phyloP scores from a whole-genome alignment of 2,329 filamentous ascomycete species.

The Hypoxylon sp. region DNA sequence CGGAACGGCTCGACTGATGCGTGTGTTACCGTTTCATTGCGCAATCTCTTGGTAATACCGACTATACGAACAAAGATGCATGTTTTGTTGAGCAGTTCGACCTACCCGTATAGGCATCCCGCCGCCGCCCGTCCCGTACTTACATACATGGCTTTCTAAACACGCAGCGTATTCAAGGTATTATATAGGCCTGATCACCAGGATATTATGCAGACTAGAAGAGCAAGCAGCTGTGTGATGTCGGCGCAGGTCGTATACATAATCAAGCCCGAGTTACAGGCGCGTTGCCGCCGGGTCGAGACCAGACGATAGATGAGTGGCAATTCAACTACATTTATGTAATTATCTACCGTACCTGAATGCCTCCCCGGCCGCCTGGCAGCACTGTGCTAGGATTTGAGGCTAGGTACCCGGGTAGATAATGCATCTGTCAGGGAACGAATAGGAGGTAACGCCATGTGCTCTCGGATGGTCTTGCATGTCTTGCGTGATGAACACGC shows the following conservation, averaged over 20 bases:
- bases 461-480: neutral
- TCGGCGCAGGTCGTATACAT: constrained; percentile 14
- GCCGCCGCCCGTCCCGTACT: neutral
- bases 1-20: constrained; percentile 8
- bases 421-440: neutral
- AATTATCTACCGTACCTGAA: too few species aligned
- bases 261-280: constrained; percentile 3
- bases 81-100: constrained; percentile 13
- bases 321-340: neutral
- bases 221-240: constrained; percentile 12
- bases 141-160: neutral
- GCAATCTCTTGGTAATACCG: too few species aligned
- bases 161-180: neutral
- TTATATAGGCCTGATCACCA: neutral
- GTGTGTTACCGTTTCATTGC: neutral
- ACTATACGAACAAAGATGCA: too few species aligned
- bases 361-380: too few species aligned
- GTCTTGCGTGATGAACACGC: constrained; percentile 4
- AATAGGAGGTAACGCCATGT: neutral
- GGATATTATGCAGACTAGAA: constrained; percentile 8
- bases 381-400: too few species aligned
- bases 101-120: constrained; percentile 4
- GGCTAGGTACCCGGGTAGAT: too few species aligned
- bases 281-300: constrained; percentile 1
- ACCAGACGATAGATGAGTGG: neutral